Evolutionary conservation across 148 eudicot genomes (phyloP).

Genomic region (Pharnaceum exiguum): DNA sequence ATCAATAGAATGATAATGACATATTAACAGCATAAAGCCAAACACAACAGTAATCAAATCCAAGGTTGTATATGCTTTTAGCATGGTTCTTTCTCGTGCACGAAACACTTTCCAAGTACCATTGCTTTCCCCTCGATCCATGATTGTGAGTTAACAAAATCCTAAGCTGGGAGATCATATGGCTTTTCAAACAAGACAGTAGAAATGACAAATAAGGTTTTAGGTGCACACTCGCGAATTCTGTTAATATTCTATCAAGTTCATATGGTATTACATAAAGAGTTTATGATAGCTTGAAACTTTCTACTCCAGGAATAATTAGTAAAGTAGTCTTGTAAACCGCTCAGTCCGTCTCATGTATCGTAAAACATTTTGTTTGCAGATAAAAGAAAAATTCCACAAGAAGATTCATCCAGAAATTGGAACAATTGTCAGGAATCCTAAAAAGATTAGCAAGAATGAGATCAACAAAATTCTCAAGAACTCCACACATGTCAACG

Average conservation of each 20-base stretch:
- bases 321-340: background rate
- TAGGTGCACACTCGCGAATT: background rate
- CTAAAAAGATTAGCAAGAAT: constrained; percentile 12
- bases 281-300: background rate
- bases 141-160: too few species aligned
- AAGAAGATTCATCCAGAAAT: constrained; percentile 51
- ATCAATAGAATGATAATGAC: too few species aligned
- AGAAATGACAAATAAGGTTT: background rate
- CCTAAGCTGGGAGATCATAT: too few species aligned
- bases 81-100: too few species aligned
- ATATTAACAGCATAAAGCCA: too few species aligned
- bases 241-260: background rate
- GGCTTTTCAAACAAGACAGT: too few species aligned
- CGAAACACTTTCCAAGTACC: too few species aligned
- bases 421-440: constrained; percentile 19
- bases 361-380: background rate
- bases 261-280: too few species aligned
- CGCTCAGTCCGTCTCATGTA: too few species aligned
- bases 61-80: too few species aligned
- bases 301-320: background rate
- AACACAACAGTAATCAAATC: too few species aligned
- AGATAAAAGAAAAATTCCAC: constrained; percentile 37
- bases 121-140: too few species aligned
- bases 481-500: constrained; percentile 2
- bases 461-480: constrained; percentile 12